Base-by-base conservation (phyloP, 2,329 filamentous ascomycete species). In the Cytospora piceae region DNA sequence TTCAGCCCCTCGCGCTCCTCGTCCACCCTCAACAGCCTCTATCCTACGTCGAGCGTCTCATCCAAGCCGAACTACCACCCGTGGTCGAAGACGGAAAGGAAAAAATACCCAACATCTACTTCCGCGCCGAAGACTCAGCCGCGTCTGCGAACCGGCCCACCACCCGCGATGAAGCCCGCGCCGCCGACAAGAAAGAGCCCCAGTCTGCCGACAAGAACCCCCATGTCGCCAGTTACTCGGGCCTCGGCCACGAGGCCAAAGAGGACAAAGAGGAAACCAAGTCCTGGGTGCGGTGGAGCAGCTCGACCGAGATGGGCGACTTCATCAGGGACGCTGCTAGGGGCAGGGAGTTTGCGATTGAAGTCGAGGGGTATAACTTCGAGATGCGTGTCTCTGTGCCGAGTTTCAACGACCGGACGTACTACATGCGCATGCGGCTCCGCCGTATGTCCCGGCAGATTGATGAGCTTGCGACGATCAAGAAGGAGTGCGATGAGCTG, bases 241-340 rank as follows among this genome's bases (percentile, higher is more conserved):
- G 90, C 0, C 82, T 89, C 0, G 90, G 90, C 2, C 88, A 84
- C 55, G 87, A 91, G 79, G 20, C 80, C 75, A 31, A 75, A 74
- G 65, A 81, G 46, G 79, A 84, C 31, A 80, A 83, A 64, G 85
- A 87, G 62, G 54, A 63, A 24, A 61, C 59, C 39, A 63, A 56
- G 22, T 42, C 53, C 17, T 95, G 94, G 80, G 92, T 97, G 2
- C 88, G 93, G 34, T 97, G 94, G 94, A 93, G 90, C 54, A 87
- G 88, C 52, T 92, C 89, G 34, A 97, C 94, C 0, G 94, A 97
- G 75, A 90, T 97, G 37, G 94, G 94, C 12, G 94, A 97, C 78
- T 97, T 97, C 73, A 95, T 97, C 70, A 88, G 93, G 11, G 94
- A 97, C 74, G 93, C 94, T 0, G 92, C 93, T 0, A 83, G 92